Conservation (phyloP, 768 basidiomycete genomes). For the Cystobasidiopsis lactophilus region DNA sequence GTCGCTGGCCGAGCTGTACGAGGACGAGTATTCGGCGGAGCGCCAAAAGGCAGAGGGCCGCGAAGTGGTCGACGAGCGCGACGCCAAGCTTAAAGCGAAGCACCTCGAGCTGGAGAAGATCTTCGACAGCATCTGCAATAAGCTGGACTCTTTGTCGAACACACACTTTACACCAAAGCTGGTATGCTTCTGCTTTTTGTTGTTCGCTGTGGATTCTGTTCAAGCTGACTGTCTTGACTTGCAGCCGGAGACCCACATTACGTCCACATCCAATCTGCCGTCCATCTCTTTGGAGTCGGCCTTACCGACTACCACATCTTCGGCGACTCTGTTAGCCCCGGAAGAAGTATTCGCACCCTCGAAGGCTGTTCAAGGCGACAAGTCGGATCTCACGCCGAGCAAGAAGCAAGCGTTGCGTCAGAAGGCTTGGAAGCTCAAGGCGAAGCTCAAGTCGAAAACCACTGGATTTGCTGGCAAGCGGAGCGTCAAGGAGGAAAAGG, state of each 20-base stretch:
- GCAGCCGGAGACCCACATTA: constrained; percentile 73
- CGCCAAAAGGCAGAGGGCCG: constrained; percentile 32
- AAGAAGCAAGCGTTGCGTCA: constrained; percentile 49
- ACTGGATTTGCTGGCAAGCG: constrained; percentile 28
- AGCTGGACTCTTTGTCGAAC: constrained; percentile 82
- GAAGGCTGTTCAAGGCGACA: constrained; percentile 29
- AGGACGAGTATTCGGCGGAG: constrained; percentile 57
- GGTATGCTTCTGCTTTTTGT: constrained; percentile 31
- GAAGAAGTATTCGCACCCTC: constrained; percentile 51
- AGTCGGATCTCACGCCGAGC: constrained; percentile 59
- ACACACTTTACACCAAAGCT: constrained; percentile 87
- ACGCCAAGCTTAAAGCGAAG: constrained; percentile 68
- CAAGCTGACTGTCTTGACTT: neutral
- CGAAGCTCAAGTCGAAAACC: constrained; percentile 46
- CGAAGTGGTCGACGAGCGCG: constrained; percentile 43
- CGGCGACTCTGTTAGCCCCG: constrained; percentile 64
- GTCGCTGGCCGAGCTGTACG: constrained; percentile 87
- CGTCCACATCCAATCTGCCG: constrained; percentile 58
- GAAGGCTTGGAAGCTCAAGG: constrained; percentile 28
- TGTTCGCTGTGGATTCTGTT: too few relatives aligned
- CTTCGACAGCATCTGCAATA: constrained; percentile 68
- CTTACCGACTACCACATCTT: constrained; percentile 56
- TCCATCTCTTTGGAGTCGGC: constrained; percentile 72
- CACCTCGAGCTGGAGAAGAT: constrained; percentile 61
- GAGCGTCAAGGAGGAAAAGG: constrained; percentile 56